Evolutionary conservation across 2,329 filamentous ascomycete genomes (phyloP), one percentile per base, ranked within the genome.

Genomic region (Tolypocladium endophyticum): DNA sequence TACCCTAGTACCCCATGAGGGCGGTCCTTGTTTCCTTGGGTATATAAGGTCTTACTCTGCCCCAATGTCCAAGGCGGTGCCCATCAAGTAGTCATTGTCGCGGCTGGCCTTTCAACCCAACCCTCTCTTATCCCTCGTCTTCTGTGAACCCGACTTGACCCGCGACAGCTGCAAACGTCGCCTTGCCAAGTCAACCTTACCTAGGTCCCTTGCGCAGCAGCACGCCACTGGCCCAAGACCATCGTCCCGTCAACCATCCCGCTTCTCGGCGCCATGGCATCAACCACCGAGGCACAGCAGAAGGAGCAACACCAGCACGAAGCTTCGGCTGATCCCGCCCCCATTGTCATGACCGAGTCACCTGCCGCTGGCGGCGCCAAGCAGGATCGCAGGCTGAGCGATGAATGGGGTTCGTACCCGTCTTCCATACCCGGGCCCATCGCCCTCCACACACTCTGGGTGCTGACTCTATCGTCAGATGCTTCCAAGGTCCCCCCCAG

Each of bases 401-500:
- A 77, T 62, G 79, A 81, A 69, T 81, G 79, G 79, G 79, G 77
- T 80, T 61, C 68, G 76, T 72, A 54, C 30, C 28, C 7, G 47
- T 33, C 25, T 30, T 36, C 25, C 25, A 35, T 25, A 53, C 28
- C 25, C 33, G 18, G 55, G 23, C 11, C 30, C 20, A 11, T 41
- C 45, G 1, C 14, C 41, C 30, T 36, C 33, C n/a, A 23, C 39
- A 36, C 30, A 20, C 14, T 6, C 8, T 35, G 11, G 33, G 38
- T 28, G 56, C 60, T 61, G 53, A 63, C 55, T 5, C 7, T 36
- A 28, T 12, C 20, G 41, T 61, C 56, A 84, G 85, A 88, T 71
- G 86, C 86, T 4, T 79, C 82, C 65, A 88, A 88, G 72, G 85
- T 87, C 0, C 83, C 83, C 1, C 86, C 86, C 12, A 85, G 81